Conservation (phyloP, 192 early-diverging fungal species). For the Mortierella hygrophila region DNA sequence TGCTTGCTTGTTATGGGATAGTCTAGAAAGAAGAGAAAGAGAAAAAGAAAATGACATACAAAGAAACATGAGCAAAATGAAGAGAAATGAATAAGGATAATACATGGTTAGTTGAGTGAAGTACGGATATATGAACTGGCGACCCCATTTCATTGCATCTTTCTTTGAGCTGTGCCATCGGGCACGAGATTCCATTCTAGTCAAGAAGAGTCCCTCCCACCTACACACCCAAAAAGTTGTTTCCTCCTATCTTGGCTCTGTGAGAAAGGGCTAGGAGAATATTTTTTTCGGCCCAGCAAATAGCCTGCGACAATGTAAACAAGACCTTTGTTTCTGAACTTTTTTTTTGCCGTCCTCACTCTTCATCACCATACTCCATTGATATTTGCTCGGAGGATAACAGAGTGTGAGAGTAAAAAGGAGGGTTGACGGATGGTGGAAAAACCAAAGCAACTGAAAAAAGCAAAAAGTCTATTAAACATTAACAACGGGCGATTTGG, state of each 20-base stretch:
- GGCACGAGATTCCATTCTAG: constrained; percentile 5
- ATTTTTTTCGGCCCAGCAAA: background rate
- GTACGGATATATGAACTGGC: background rate
- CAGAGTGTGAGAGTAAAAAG: background rate
- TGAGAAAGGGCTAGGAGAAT: background rate
- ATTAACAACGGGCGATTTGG: background rate
- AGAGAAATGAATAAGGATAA: background rate
- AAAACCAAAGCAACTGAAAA: background rate
- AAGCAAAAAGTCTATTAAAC: background rate
- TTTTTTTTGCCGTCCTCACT: background rate
- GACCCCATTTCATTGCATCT: background rate
- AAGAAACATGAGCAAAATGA: background rate
- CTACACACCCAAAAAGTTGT: background rate
- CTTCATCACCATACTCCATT: background rate
- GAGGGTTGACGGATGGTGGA: background rate
- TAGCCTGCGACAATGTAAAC: background rate
- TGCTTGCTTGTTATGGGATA: constrained; percentile 18
- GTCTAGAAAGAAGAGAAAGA: background rate
- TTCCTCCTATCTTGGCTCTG: background rate
- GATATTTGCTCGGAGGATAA: background rate
- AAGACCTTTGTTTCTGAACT: constrained; percentile 3
- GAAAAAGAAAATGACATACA: background rate
- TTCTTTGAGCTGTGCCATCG: background rate
- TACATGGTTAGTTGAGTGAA: background rate
- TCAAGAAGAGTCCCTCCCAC: background rate